A percentile compares a stretch with the other conserved stretches of the same genome.
Evolutionary conservation across 2,329 filamentous ascomycete species (phyloP).

Genomic region (Talaromyces sp.): DNA sequence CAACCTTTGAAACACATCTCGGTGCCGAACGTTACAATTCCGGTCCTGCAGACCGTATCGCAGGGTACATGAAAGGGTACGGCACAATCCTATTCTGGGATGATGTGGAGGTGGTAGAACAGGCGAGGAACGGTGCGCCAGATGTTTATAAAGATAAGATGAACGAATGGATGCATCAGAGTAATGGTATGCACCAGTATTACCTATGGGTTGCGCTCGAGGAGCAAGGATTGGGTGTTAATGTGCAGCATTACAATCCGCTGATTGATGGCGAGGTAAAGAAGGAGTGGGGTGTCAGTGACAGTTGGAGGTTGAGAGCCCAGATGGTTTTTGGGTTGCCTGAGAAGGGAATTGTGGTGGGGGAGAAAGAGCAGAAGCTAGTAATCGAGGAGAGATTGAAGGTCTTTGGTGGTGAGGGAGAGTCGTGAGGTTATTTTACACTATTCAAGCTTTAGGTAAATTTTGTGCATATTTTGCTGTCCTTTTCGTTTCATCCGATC

Average conservation of each 20-base stretch:
- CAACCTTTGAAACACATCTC: conserved; percentile 57
- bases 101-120: conserved; percentile 62
- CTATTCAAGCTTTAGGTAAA: neutral
- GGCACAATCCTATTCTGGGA: conserved; percentile 84
- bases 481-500: neutral
- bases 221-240: conserved; percentile 77
- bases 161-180: conserved; percentile 69
- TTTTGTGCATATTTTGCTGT: neutral
- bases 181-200: conserved; percentile 74
- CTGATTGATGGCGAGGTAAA: conserved; percentile 69
- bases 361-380: conserved; percentile 24
- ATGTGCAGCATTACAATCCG: conserved; percentile 91
- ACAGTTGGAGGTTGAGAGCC: conserved; percentile 70
- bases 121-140: conserved; percentile 58
- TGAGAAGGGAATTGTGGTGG: conserved; percentile 11
- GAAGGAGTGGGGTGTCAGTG: conserved; percentile 64
- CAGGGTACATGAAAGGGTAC: conserved; percentile 49
- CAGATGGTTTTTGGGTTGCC: conserved; percentile 73
- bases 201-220: conserved; percentile 74
- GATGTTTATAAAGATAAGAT: conserved; percentile 72
- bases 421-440: neutral
- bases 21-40: conserved; percentile 50
- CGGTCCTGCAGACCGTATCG: conserved; percentile 26
- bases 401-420: conserved; percentile 23
- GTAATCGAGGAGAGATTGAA: conserved; percentile 29